Conservation (phyloP, 2,329 filamentous ascomycete species). For the Alternaria viburni region DNA sequence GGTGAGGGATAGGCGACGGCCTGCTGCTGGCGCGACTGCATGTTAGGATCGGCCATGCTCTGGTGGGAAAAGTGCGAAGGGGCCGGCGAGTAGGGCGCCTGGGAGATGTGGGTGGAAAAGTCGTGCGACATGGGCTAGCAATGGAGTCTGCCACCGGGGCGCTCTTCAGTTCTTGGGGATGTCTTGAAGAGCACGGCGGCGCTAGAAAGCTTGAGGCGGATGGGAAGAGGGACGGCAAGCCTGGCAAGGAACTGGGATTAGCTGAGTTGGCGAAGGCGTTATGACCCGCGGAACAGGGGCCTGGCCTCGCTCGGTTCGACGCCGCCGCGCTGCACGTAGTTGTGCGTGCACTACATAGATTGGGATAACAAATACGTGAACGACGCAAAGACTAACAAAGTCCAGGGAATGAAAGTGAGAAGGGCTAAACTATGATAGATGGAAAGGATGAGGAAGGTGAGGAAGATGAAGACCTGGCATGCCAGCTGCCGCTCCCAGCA, state of each 20-base stretch:
- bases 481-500: not conserved
- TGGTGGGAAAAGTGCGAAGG: conserved; percentile 40
- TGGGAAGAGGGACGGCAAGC: conserved; percentile 15
- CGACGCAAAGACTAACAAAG: not conserved
- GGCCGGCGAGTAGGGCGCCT: conserved; percentile 41
- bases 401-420: not conserved
- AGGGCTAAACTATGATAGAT: not conserved
- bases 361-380: not conserved
- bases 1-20: conserved; percentile 53
- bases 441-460: not conserved
- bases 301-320: conserved; percentile 23
- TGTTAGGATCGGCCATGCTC: conserved; percentile 44
- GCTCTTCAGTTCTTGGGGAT: conserved; percentile 25
- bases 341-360: conserved; percentile 4
- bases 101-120: conserved; percentile 30
- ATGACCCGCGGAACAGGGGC: conserved; percentile 25
- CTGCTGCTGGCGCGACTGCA: conserved; percentile 39
- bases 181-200: conserved; percentile 23
- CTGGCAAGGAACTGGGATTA: conserved; percentile 28
- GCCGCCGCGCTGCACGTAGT: conserved; percentile 20
- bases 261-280: conserved; percentile 26
- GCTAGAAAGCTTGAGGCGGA: conserved; percentile 17
- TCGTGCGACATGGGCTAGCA: conserved; percentile 44
- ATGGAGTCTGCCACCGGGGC: conserved; percentile 31
- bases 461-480: not conserved